Conservation (phyloP, 139 green algal species). For the Parachlorella kessleri region DNA sequence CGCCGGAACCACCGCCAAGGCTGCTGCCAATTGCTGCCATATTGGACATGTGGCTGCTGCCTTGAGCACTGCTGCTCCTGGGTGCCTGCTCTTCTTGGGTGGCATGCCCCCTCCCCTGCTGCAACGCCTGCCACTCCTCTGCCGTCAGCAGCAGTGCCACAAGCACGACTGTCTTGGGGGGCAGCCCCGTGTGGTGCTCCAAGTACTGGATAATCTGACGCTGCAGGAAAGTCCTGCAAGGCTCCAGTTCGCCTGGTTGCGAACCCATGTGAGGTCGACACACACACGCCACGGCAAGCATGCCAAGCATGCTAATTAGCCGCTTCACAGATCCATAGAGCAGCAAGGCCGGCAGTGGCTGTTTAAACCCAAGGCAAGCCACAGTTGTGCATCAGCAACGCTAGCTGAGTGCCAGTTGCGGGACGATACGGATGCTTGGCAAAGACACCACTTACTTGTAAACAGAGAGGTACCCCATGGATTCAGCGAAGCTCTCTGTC, state of each 20-base stretch:
- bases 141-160: conserved; percentile 47
- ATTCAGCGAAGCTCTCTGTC: conserved; percentile 54
- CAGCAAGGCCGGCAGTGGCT: too few species aligned
- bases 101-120: background rate
- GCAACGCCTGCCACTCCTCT: background rate
- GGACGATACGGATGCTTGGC: too few species aligned
- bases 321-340: too few species aligned
- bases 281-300: too few species aligned
- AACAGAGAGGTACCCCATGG: conserved; percentile 35
- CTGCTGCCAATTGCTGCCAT: background rate
- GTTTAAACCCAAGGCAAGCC: too few species aligned
- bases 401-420: too few species aligned
- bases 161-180: conserved; percentile 62
- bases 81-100: too few species aligned
- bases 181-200: conserved; percentile 48
- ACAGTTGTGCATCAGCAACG: too few species aligned
- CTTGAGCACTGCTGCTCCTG: background rate
- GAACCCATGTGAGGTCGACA: too few species aligned
- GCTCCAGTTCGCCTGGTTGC: too few species aligned
- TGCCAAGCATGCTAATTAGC: too few species aligned
- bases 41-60: too few species aligned
- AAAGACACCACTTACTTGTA: conserved; percentile 53
- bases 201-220: conserved; percentile 65
- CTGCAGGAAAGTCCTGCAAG: conserved; percentile 36
- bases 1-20: background rate